phyloP scores from a whole-genome alignment of 768 basidiomycete species.

The Roridomyces roridus region DNA sequence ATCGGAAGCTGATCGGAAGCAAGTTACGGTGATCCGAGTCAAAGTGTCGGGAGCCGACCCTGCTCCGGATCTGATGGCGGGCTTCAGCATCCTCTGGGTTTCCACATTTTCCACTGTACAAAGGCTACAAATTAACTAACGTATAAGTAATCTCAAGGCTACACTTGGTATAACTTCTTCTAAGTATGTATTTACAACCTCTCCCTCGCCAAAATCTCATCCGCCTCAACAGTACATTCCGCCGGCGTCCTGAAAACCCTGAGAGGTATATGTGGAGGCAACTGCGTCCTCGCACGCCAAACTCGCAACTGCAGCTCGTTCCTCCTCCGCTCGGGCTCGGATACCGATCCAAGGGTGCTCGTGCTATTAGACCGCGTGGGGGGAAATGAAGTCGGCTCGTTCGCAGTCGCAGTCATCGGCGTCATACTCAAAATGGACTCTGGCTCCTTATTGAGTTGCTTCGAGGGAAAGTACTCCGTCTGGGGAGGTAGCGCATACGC shows the following conservation, averaged over 20 bases:
- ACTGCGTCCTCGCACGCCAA: constrained; percentile 62
- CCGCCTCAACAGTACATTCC: constrained; percentile 73
- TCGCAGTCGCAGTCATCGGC: constrained; percentile 9
- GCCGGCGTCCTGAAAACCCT: constrained; percentile 71
- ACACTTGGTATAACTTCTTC: too few species aligned
- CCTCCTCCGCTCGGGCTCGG: constrained; percentile 62
- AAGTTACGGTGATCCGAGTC: too few species aligned
- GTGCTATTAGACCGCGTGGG: background rate
- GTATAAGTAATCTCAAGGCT: too few species aligned
- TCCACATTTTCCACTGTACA: too few species aligned
- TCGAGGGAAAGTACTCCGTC: constrained; percentile 26
- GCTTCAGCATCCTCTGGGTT: too few species aligned
- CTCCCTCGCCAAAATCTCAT: constrained; percentile 44
- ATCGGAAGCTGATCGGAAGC: too few species aligned
- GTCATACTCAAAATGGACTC: constrained; percentile 23
- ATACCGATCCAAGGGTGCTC: constrained; percentile 27
- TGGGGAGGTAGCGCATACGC: background rate
- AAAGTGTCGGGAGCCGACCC: too few species aligned
- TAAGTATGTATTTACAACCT: constrained; percentile 14
- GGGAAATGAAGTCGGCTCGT: too few species aligned
- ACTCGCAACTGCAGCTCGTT: constrained; percentile 68
- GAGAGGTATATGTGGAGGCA: constrained; percentile 62
- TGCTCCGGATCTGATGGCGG: too few species aligned
- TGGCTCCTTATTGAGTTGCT: constrained; percentile 29
- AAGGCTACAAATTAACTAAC: too few species aligned